phyloP scores from a whole-genome alignment of 176 grass and related monocot genomes.

The Coix lacrymajobi region DNA sequence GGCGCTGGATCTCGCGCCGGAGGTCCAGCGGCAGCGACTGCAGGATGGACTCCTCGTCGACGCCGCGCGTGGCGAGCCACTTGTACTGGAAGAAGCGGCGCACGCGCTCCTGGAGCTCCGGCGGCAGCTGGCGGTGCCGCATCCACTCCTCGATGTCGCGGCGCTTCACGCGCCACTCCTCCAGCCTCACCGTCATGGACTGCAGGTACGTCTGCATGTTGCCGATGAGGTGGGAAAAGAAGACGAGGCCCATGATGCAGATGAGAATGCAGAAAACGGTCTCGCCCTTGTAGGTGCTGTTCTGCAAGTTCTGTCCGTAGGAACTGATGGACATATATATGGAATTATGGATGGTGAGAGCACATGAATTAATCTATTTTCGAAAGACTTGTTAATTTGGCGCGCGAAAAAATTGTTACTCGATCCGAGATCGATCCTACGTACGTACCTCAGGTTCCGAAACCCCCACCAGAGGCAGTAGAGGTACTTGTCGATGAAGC shows the following conservation, averaged over 20 bases:
- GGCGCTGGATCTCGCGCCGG: slow-evolving; percentile 92
- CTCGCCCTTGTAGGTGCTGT: slow-evolving; percentile 79
- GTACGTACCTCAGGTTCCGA: slow-evolving; percentile 77
- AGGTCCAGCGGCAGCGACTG: slow-evolving; percentile 81
- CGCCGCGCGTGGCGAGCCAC: slow-evolving; percentile 87
- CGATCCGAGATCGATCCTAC: no score
- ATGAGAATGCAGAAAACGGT: slow-evolving; percentile 86
- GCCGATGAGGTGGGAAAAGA: slow-evolving; percentile 96
- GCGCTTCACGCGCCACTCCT: slow-evolving; percentile 92
- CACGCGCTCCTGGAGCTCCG: slow-evolving; percentile 79
- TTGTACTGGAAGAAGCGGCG: slow-evolving; percentile 93
- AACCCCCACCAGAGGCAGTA: slow-evolving; percentile 99
- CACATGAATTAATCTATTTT: no score
- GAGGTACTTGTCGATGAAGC: slow-evolving; percentile 81
- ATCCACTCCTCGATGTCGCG: slow-evolving; percentile 97
- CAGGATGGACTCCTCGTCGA: slow-evolving; percentile 88
- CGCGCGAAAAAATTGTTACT: no score
- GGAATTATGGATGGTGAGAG: no score
- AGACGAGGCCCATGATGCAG: slow-evolving; percentile 88
- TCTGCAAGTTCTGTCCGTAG: slow-evolving; percentile 80
- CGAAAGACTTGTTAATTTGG: no score
- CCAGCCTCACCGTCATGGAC: slow-evolving; percentile 75
- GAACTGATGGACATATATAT: no score
- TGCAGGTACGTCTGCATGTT: slow-evolving; percentile 99
- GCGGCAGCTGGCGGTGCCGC: slow-evolving; percentile 86